Evolutionary conservation across 352 stramenopile genomes (phyloP).

Genomic region (Hyphochytrium catenoides): DNA sequence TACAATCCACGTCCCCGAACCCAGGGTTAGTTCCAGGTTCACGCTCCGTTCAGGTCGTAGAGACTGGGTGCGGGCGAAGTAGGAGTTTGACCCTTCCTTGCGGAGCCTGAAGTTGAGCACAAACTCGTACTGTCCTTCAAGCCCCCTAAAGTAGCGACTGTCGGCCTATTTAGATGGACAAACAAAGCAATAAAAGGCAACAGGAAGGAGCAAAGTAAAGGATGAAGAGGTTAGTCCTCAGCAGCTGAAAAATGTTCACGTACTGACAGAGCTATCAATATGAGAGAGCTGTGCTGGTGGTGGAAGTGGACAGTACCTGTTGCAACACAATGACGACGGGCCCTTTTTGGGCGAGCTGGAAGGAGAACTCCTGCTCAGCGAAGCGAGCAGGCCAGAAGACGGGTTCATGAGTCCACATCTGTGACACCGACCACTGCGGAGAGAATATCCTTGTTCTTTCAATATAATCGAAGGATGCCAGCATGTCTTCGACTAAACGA

Average conservation of each 20-base stretch:
- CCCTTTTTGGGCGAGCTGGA: slow-evolving; percentile 10
- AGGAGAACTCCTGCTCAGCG: slow-evolving; percentile 12
- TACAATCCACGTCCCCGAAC: slow-evolving; percentile 13
- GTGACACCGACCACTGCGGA: slow-evolving; percentile 15
- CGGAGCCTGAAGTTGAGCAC: slow-evolving; percentile 14
- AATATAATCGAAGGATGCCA: slow-evolving; percentile 14
- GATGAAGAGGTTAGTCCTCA: too few species aligned
- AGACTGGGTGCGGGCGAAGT: slow-evolving; percentile 13
- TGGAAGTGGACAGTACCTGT: too few species aligned
- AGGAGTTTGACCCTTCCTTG: slow-evolving; percentile 8
- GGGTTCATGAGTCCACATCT: slow-evolving; percentile 14
- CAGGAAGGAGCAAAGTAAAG: too few species aligned
- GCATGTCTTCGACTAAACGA: slow-evolving; percentile 17
- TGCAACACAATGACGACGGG: slow-evolving; percentile 16
- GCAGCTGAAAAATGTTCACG: too few species aligned
- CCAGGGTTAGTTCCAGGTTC: slow-evolving; percentile 14
- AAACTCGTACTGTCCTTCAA: slow-evolving; percentile 19
- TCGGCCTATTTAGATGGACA: too few species aligned
- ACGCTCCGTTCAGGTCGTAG: slow-evolving; percentile 14
- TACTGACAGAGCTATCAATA: too few species aligned
- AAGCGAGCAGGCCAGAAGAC: slow-evolving; percentile 14
- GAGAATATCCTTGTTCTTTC: slow-evolving; percentile 18
- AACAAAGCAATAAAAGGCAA: too few species aligned
- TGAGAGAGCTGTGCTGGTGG: too few species aligned
- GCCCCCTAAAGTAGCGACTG: slow-evolving; percentile 15